These are phyloP conservation scores for Verticillium albo-atrum DNA, from an alignment of 2,329 filamentous ascomycete species.

Conservation along the genomic window DNA sequence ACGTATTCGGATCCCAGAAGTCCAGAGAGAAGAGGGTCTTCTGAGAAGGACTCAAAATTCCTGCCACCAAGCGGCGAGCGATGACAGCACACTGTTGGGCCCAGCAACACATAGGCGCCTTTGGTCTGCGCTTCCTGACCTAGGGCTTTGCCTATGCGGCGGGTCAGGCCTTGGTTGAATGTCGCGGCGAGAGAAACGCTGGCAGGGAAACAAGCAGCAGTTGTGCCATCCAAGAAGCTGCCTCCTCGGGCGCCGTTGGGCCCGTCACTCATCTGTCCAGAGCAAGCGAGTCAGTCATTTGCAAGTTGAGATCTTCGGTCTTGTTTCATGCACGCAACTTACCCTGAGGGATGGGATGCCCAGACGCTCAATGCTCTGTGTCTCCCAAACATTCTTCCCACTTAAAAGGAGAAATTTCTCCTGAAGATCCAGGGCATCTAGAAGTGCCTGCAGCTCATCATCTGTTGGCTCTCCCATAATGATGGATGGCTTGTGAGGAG, in stretches of 20 bases:
- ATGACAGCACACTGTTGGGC: conserved; percentile 60
- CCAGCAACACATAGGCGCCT: conserved; percentile 54
- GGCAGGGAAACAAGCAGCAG: conserved; percentile 5
- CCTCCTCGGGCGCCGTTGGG: background rate
- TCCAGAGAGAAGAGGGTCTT: conserved; percentile 32
- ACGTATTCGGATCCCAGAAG: conserved; percentile 21
- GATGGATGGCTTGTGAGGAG: too few relatives aligned
- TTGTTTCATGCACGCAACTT: too few relatives aligned
- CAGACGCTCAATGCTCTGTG: background rate
- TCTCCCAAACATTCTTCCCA: background rate
- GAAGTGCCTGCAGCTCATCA: too few relatives aligned
- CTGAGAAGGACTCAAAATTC: conserved; percentile 62
- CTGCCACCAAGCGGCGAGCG: conserved; percentile 57
- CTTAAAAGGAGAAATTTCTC: background rate
- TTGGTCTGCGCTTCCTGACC: conserved; percentile 30
- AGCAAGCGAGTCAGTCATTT: too few relatives aligned
- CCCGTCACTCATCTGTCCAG: background rate
- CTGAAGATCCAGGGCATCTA: too few relatives aligned
- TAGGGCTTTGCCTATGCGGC: conserved; percentile 5
- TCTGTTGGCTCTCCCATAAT: too few relatives aligned
- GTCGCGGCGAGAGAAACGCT: conserved; percentile 27
- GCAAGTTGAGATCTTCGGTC: too few relatives aligned
- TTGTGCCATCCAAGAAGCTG: background rate
- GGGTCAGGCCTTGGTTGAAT: conserved; percentile 24
- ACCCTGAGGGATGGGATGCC: background rate